phyloP scores from a whole-genome alignment of 495 filamentous ascomycete species.

The Thozetella sp. region DNA sequence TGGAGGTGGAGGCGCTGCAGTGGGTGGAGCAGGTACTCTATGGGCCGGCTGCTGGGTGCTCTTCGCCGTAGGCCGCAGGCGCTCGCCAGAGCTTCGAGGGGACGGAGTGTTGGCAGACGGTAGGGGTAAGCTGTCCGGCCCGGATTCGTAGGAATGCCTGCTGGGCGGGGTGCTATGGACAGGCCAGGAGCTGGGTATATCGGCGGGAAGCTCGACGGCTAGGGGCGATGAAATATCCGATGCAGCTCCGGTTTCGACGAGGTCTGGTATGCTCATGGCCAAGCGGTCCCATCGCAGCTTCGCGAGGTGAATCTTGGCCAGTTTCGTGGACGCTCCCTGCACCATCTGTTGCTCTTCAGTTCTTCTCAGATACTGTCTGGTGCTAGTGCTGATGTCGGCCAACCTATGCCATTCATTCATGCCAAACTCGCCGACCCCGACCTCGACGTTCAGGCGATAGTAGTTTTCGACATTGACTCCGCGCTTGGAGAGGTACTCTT shows the following conservation, averaged over 20 bases:
- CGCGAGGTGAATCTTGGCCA: conserved; percentile 80
- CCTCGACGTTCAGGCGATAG: conserved; percentile 95
- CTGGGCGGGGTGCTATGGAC: conserved; percentile 29
- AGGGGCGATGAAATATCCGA: conserved; percentile 37
- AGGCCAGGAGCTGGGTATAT: conserved; percentile 34
- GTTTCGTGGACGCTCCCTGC: conserved; percentile 72
- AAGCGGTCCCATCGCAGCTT: conserved; percentile 42
- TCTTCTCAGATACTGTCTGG: conserved; percentile 77
- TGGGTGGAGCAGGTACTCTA: conserved; percentile 28
- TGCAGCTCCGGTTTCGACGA: conserved; percentile 20
- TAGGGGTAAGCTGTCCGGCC: conserved; percentile 36
- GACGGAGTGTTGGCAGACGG: conserved; percentile 35
- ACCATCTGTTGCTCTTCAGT: conserved; percentile 75
- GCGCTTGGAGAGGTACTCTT: conserved; percentile 72
- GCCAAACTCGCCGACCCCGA: conserved; percentile 95
- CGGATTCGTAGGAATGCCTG: conserved; percentile 49
- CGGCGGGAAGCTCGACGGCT: conserved; percentile 49
- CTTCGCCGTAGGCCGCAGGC: conserved; percentile 30
- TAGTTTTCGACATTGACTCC: conserved; percentile 89
- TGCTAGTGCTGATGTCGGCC: conserved; percentile 90
- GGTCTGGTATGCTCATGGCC: conserved; percentile 22
- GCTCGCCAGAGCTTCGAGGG: conserved; percentile 43
- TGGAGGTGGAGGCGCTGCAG: conserved; percentile 27
- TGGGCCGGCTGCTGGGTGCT: conserved; percentile 27
- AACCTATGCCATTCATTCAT: conserved; percentile 98